Percentiles rank a stretch among this genome's conserved stretches.
Conservation (phyloP, 1,284 basidiomycete genomes). For the Apiotrichum domesticum region DNA sequence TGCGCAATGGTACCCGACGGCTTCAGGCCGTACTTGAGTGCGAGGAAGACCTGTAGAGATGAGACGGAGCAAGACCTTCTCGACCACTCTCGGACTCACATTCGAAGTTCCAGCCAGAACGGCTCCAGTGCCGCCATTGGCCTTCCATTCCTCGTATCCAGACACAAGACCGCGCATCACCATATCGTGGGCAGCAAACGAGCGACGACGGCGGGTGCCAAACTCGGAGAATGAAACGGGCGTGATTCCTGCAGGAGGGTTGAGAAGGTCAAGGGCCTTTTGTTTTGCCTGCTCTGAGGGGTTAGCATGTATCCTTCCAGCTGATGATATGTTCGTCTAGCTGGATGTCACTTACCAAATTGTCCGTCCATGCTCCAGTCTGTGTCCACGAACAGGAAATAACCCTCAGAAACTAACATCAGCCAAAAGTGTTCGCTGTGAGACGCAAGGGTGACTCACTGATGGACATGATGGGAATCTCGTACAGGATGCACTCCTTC, state of each 20-base stretch:
- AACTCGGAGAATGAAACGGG: constrained; percentile 84
- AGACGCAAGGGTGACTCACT: constrained; percentile 60
- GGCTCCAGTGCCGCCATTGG: constrained; percentile 48
- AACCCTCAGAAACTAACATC: constrained; percentile 45
- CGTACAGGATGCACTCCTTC: constrained; percentile 89
- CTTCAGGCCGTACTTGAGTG: constrained; percentile 61
- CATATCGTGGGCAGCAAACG: constrained; percentile 70
- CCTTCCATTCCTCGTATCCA: constrained; percentile 55
- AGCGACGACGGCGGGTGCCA: constrained; percentile 81
- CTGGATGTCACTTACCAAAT: constrained; percentile 47
- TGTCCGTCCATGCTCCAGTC: constrained; percentile 82
- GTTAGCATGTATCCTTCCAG: too few relatives aligned
- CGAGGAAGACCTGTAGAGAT: constrained; percentile 64
- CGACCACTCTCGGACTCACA: constrained; percentile 47
- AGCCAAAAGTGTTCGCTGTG: neutral
- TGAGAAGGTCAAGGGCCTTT: constrained; percentile 66
- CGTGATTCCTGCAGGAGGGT: constrained; percentile 40
- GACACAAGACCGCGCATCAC: constrained; percentile 65
- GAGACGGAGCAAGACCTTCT: neutral
- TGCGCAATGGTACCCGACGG: constrained; percentile 85
- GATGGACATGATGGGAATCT: constrained; percentile 88
- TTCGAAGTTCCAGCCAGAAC: constrained; percentile 80
- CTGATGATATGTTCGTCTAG: neutral
- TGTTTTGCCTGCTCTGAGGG: constrained; percentile 57
- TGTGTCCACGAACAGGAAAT: constrained; percentile 60